phyloP scores from a whole-genome alignment of 192 early-diverging fungal genomes.

The Mortierella claussenii region DNA sequence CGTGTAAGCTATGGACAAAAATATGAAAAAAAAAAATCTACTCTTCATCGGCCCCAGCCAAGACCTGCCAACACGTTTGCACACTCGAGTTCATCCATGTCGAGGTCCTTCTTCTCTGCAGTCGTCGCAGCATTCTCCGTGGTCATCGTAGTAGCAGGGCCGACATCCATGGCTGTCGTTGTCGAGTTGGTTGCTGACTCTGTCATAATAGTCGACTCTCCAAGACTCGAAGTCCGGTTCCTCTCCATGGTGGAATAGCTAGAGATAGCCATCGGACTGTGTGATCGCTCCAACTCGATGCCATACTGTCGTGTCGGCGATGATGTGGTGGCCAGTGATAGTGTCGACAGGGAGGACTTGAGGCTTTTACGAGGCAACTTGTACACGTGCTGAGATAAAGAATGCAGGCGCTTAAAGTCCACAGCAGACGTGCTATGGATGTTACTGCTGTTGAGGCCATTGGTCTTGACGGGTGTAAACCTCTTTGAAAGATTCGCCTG shows the following conservation, averaged over 20 bases:
- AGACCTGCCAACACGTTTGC: conserved; percentile 44
- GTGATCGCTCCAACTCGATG: conserved; percentile 18
- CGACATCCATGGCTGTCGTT: background rate
- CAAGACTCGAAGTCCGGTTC: conserved; percentile 16
- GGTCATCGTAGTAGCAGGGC: background rate
- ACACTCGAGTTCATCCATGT: conserved; percentile 49
- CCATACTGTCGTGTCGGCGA: conserved; percentile 32
- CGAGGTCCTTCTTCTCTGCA: conserved; percentile 11
- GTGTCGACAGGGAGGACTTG: conserved; percentile 21
- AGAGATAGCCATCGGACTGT: conserved; percentile 7
- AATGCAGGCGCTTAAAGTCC: conserved; percentile 2
- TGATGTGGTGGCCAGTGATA: conserved; percentile 15
- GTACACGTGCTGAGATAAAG: background rate
- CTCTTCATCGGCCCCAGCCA: conserved; percentile 44
- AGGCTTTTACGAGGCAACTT: conserved; percentile 14
- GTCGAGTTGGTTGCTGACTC: background rate
- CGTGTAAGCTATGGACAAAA: no score
- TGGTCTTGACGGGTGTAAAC: background rate
- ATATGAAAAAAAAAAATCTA: no score
- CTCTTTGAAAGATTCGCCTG: conserved; percentile 1
- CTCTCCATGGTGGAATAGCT: conserved; percentile 22
- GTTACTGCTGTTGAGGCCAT: background rate
- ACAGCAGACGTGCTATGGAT: background rate
- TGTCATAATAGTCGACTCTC: background rate
- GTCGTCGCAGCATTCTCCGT: background rate